Base-by-base conservation (phyloP, 75 land plant species). In the Larix kaempferi region DNA sequence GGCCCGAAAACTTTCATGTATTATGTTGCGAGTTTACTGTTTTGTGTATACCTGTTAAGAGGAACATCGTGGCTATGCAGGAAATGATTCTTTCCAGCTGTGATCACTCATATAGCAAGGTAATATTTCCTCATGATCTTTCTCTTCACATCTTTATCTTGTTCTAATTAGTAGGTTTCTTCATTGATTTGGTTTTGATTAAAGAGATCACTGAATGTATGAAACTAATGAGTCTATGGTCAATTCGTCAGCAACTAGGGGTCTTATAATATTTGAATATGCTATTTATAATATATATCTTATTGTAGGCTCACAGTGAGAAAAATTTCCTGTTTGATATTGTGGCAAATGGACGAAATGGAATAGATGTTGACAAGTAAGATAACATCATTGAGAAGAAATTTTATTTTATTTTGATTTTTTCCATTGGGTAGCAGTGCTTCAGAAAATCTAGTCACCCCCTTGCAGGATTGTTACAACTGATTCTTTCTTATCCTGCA, bases 321-420 rank as follows among this genome's bases (percentile, higher is more conserved):
- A 97, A 97, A 76, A 83, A 76, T 61, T 97, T 95, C 80, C 84
- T 97, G 26, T 97, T 88, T 84, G 99, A 97, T 71, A 95, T 97
- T 82, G 99, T 97, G 75, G 99, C 99, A 62, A 97, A 97, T 88
- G 98, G 98, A 58, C 93, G 98, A 59, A 97, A 95, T 86, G 92
- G 98, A 71, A 92, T 95, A 72, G 99, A 97, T 76, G 99, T 97
- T 78, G 99, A 97, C 86, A 97, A 97, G 99, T 96, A 83, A 80
- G 91, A 2, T 17, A 25, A 16, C 69, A 65, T 65, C 35, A 65
- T 65, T 16, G 35, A 17, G 7, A 65, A 2, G 19, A 26, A 26
- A 65, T 16, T 65, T 6, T 21, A 16, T 7, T 65, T 7, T 33
- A 39, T 33, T 64, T 16, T 29, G 19, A 65, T 6, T 29, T 29